Base-by-base conservation (phyloP, 1,284 basidiomycete genomes). In the Cystobasidium sp. region DNA sequence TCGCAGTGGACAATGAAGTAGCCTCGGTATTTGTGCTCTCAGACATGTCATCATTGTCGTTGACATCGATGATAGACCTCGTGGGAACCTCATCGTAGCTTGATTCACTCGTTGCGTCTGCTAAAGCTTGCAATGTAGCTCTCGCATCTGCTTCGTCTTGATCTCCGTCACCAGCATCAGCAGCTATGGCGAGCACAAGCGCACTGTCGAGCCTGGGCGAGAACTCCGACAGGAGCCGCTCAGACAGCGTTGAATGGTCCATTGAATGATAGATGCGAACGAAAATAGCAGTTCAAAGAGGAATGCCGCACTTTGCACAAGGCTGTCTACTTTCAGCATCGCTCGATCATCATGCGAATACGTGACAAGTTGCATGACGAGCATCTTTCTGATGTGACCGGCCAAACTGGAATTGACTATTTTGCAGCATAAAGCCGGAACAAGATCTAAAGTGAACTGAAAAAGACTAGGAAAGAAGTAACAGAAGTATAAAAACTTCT, bases 201-300 rank as follows among this genome's bases (percentile, higher is more conserved):
- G 70, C 62, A 39, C 62, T 65, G 70, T 73, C 70, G 6, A 73
- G 63, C 43, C 52, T 59, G 18, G 70, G 9, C 24, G 70, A 65
- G 63, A 62, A 73, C 52, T 73, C 70, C 22, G 24, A 22, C 12
- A 66, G 62, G 20, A 73, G 63, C n/a, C 52, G 37, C 24, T 66
- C 70, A 14, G 56, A 39, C 5, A 73, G 70, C 6, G 10, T 66
- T 18, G 41, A 22, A 9, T 52, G n/a, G 49, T 6, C 51, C 64
- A 66, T 51, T 47, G 64, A 66, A 7, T 0, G 16, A 1, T 12
- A 16, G 3, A 22, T 63, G 44, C 61, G 56, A 41, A 41, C 9
- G 4, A n/a, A 6, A 62, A 1, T 5, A 18, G 20, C 6, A 62
- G 22, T 51, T 1, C 53, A 55, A 22, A 4, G 22, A 20, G n/a